Evolutionary conservation across 441 rosid genomes (phyloP).

Genomic region (Breynia disticha): DNA sequence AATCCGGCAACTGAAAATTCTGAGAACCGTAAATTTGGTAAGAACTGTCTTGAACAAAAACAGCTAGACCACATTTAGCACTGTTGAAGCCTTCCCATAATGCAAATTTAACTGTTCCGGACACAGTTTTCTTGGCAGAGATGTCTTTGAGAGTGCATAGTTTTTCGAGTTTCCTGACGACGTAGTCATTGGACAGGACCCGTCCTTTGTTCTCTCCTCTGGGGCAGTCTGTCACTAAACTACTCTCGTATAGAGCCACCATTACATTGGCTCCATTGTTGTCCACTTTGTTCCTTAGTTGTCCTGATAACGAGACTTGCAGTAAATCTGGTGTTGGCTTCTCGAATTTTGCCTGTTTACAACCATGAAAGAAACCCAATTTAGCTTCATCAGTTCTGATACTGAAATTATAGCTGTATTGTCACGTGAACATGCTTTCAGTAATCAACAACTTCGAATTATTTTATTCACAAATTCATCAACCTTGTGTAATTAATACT

Average conservation of each 20-base stretch:
- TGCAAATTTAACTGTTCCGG: conserved; percentile 51
- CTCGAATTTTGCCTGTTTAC: conserved; percentile 49
- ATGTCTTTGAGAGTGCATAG: conserved; percentile 52
- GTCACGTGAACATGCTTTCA: too few relatives aligned
- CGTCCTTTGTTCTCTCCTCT: conserved; percentile 71
- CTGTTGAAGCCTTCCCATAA: conserved; percentile 68
- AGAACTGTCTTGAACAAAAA: conserved; percentile 57
- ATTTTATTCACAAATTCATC: too few relatives aligned
- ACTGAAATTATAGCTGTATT: too few relatives aligned
- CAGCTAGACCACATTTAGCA: conserved; percentile 52
- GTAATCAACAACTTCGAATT: background rate
- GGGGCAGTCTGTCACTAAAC: conserved; percentile 54
- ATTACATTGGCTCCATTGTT: conserved; percentile 47
- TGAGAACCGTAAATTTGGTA: conserved; percentile 68
- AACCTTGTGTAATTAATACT: too few relatives aligned
- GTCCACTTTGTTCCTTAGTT: conserved; percentile 52
- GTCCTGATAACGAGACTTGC: conserved; percentile 51
- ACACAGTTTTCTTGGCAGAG: conserved; percentile 47
- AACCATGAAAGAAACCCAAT: background rate
- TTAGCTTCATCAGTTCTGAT: background rate
- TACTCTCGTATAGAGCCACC: conserved; percentile 74
- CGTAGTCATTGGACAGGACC: conserved; percentile 62
- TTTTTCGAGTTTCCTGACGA: conserved; percentile 73
- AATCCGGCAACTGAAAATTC: conserved; percentile 44
- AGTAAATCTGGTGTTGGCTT: conserved; percentile 53